Evolutionary conservation across 257 asterid species (phyloP).

Genomic region (Cinchona pubescens): DNA sequence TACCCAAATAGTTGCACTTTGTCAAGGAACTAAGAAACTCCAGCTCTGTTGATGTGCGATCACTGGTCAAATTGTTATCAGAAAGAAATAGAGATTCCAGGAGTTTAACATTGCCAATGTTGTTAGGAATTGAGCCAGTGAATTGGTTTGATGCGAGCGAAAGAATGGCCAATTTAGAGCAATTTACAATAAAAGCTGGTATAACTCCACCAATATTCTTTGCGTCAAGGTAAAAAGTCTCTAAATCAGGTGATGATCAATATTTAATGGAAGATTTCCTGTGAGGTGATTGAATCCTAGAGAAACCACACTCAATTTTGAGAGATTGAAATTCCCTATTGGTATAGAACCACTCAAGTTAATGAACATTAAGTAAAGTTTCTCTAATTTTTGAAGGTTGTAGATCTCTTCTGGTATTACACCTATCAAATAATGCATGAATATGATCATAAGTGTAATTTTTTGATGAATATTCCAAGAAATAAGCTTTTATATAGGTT

Average conservation of each 20-base stretch:
- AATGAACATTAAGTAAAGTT: not conserved
- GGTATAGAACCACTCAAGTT: slow-evolving; percentile 29
- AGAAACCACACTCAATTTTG: not conserved
- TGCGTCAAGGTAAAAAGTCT: no score
- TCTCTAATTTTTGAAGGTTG: not conserved
- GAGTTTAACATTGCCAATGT: not conserved
- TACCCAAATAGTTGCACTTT: not conserved
- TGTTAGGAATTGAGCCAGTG: no score
- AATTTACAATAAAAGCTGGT: no score
- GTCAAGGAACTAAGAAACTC: not conserved
- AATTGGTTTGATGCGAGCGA: no score
- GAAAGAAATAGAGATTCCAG: not conserved
- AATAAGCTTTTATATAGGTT: no score
- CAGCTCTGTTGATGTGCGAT: not conserved
- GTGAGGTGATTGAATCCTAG: no score
- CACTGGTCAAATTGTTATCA: not conserved
- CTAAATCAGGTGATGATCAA: no score
- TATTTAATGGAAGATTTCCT: slow-evolving; percentile 8
- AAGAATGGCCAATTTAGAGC: no score
- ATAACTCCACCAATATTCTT: no score
- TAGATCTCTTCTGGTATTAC: not conserved
- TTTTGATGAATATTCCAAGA: no score
- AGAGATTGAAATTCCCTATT: not conserved
- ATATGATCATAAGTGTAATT: no score
- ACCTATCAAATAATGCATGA: no score